A percentile compares a stretch with the other conserved stretches of the same genome.
These are phyloP conservation scores for Russula vinacea DNA, from an alignment of 768 basidiomycete species.

Conservation along the genomic window DNA sequence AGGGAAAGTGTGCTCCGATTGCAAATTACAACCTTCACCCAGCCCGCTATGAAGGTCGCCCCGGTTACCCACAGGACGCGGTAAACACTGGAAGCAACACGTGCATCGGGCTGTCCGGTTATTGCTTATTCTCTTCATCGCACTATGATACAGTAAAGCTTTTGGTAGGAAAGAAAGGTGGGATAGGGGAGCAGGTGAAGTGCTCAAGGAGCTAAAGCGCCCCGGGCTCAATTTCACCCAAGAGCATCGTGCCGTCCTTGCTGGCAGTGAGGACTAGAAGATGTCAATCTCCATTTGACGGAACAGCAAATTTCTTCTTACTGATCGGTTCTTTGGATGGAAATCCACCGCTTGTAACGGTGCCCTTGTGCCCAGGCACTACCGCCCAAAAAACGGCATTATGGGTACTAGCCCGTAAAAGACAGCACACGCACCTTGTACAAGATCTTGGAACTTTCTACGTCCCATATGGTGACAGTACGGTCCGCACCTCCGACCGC, in stretches of 20 bases:
- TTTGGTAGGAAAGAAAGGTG: not conserved
- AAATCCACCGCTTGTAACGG: constrained; percentile 92
- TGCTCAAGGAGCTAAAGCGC: constrained; percentile 13
- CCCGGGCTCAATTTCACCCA: constrained; percentile 84
- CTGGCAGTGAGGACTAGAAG: constrained; percentile 80
- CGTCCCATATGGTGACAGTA: constrained; percentile 84
- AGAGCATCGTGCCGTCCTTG: constrained; percentile 88
- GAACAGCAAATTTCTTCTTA: constrained; percentile 42
- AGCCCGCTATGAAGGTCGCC: constrained; percentile 12
- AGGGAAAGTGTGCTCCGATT: constrained; percentile 26
- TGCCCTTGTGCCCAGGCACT: constrained; percentile 97
- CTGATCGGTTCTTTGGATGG: constrained; percentile 92
- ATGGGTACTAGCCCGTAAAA: not conserved
- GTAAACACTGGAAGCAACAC: constrained; percentile 22
- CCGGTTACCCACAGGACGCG: constrained; percentile 17
- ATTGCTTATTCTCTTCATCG: constrained; percentile 29
- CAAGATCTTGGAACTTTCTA: constrained; percentile 66
- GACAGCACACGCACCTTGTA: constrained; percentile 52
- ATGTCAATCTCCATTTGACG: constrained; percentile 9
- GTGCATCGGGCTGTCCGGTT: constrained; percentile 22
- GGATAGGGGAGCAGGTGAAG: constrained; percentile 11
- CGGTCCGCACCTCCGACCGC: constrained; percentile 90
- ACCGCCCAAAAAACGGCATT: constrained; percentile 1
- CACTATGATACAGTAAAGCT: constrained; percentile 15
- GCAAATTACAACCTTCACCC: constrained; percentile 31